These are phyloP conservation scores for Ophiostoma novo-ulmi DNA, from an alignment of 2,329 filamentous ascomycete genomes.

Conservation along the genomic window DNA sequence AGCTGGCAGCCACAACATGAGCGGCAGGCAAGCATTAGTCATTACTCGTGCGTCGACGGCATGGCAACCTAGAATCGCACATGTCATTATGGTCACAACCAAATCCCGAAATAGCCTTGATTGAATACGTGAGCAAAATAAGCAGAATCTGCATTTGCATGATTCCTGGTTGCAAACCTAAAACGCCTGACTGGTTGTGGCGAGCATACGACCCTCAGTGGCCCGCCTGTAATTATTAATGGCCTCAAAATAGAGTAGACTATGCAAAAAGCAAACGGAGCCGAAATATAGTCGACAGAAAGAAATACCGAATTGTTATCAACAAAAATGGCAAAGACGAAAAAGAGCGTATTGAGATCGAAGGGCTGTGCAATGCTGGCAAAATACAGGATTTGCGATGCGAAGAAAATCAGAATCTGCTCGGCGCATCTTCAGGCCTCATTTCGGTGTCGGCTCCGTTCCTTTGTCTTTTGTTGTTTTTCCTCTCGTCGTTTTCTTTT, in stretches of 20 bases:
- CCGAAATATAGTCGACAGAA: background rate
- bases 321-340: background rate
- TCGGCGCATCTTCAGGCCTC: constrained; percentile 3
- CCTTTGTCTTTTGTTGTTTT: constrained; percentile 1
- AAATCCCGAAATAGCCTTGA: background rate
- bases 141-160: background rate
- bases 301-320: background rate
- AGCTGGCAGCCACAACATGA: background rate
- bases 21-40: constrained; percentile 9
- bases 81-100: background rate
- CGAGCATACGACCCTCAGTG: background rate
- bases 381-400: background rate
- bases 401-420: background rate
- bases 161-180: background rate
- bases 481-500: background rate
- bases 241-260: too few relatives aligned
- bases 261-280: too few relatives aligned
- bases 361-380: background rate
- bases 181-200: background rate
- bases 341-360: background rate
- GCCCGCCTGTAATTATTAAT: background rate
- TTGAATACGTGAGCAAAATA: background rate
- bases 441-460: constrained; percentile 8
- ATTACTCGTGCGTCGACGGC: background rate
- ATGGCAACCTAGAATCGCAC: too few relatives aligned